Evolutionary conservation across 768 basidiomycete species (phyloP).

Genomic region (Boletus huronensis): DNA sequence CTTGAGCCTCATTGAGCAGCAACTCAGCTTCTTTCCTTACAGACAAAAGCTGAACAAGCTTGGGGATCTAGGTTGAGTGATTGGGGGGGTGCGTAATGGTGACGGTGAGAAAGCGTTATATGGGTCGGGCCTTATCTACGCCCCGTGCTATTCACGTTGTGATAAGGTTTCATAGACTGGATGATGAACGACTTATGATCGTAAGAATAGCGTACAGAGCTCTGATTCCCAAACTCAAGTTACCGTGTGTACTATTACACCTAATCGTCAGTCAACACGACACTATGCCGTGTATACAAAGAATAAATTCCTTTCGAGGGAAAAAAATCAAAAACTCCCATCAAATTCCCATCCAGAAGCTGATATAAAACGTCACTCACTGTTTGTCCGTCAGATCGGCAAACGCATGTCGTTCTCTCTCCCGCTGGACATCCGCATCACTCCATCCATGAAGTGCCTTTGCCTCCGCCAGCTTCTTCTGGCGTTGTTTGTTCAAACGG

Average conservation of each 20-base stretch:
- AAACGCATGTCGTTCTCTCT: constrained; percentile 60
- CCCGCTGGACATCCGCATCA: constrained; percentile 52
- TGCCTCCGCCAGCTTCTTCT: constrained; percentile 38
- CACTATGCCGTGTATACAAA: constrained; percentile 55
- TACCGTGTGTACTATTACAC: background rate
- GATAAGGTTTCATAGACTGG: constrained; percentile 11
- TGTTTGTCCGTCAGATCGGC: constrained; percentile 62
- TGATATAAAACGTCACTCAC: constrained; percentile 34
- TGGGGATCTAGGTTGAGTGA: background rate
- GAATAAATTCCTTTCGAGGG: constrained; percentile 48
- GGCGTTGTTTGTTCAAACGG: constrained; percentile 49
- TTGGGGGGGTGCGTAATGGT: background rate
- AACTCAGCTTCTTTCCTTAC: background rate
- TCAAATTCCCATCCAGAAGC: background rate
- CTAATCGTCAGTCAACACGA: background rate
- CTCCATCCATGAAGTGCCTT: constrained; percentile 53
- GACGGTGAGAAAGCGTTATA: constrained; percentile 8
- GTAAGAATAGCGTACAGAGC: background rate
- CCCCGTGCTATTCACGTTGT: constrained; percentile 8
- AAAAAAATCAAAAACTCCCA: background rate
- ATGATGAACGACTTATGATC: background rate
- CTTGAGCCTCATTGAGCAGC: background rate
- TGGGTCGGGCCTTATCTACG: constrained; percentile 8
- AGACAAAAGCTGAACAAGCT: constrained; percentile 7
- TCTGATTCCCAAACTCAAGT: constrained; percentile 4